A percentile compares a stretch with the other conserved stretches of the same genome.
These are phyloP conservation scores for Phialemoniopsis sp. DNA, from an alignment of 2,329 filamentous ascomycete genomes.

Conservation along the genomic window DNA sequence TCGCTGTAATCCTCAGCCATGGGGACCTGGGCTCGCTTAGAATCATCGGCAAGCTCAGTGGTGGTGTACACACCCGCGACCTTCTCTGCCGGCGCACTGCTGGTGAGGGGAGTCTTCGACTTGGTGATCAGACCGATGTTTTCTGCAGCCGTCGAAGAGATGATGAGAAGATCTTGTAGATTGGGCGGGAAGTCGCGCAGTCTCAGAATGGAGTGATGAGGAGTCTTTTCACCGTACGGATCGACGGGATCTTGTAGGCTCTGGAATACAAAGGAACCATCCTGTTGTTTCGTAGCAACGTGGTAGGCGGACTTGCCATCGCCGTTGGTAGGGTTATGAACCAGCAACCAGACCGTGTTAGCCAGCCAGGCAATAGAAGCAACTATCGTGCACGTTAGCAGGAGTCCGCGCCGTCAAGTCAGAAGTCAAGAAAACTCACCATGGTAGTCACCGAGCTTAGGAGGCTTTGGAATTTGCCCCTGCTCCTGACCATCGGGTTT, in stretches of 20 bases:
- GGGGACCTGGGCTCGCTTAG: conserved; percentile 70
- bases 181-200: conserved; percentile 77
- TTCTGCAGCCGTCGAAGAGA: conserved; percentile 74
- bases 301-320: conserved; percentile 70
- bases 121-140: conserved; percentile 77
- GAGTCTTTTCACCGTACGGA: conserved; percentile 63
- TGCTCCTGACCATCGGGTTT: conserved; percentile 75
- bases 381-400: conserved; percentile 39
- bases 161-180: conserved; percentile 75
- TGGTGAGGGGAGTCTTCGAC: conserved; percentile 63
- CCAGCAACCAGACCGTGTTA: conserved; percentile 76
- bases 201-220: conserved; percentile 75
- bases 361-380: conserved; percentile 85
- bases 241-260: conserved; percentile 72
- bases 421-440: conserved; percentile 41
- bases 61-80: conserved; percentile 69
- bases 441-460: conserved; percentile 61
- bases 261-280: conserved; percentile 65
- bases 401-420: no score
- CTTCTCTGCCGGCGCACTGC: conserved; percentile 52
- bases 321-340: conserved; percentile 66
- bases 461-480: conserved; percentile 74
- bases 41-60: conserved; percentile 69
- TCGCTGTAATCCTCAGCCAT: conserved; percentile 64
- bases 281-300: conserved; percentile 66